Conservation (phyloP, 164 flowering plant genomes). For the Piper betle region DNA sequence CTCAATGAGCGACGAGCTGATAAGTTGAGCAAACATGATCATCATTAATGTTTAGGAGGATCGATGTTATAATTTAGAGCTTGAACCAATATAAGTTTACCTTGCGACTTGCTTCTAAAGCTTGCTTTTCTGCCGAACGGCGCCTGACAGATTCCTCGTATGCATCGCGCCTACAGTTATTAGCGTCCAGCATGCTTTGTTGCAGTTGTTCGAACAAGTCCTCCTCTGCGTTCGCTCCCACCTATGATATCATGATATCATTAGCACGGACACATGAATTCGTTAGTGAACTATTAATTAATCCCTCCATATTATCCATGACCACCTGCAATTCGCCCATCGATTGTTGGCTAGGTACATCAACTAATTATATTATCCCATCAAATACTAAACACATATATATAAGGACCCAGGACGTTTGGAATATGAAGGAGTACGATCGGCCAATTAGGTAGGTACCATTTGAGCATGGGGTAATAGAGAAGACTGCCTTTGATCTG, state of each 20-base stretch:
- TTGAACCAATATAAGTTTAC: conserved; percentile 17
- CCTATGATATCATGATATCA: conserved; percentile 18
- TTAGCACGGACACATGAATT: not conserved
- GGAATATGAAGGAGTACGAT: not conserved
- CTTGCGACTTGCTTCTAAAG: conserved; percentile 43
- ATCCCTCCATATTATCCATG: not conserved
- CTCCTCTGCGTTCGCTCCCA: conserved; percentile 17
- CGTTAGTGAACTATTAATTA: not conserved
- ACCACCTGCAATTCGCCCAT: not conserved
- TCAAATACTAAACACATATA: no score
- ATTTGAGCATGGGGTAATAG: not conserved
- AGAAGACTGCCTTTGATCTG: no score
- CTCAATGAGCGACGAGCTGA: not conserved
- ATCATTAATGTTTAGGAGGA: not conserved
- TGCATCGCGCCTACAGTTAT: conserved; percentile 32
- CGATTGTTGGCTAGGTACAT: not conserved
- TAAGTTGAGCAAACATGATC: not conserved
- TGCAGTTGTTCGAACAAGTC: conserved; percentile 32
- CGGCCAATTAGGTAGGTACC: not conserved
- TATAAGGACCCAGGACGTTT: no score
- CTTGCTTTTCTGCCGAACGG: conserved; percentile 53
- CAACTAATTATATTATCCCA: not conserved
- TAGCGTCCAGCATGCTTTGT: conserved; percentile 44
- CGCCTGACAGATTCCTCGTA: conserved; percentile 49
- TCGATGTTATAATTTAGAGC: not conserved